Evolutionary conservation across 345 rosid genomes (phyloP).

Genomic region (Kandelia obovata): DNA sequence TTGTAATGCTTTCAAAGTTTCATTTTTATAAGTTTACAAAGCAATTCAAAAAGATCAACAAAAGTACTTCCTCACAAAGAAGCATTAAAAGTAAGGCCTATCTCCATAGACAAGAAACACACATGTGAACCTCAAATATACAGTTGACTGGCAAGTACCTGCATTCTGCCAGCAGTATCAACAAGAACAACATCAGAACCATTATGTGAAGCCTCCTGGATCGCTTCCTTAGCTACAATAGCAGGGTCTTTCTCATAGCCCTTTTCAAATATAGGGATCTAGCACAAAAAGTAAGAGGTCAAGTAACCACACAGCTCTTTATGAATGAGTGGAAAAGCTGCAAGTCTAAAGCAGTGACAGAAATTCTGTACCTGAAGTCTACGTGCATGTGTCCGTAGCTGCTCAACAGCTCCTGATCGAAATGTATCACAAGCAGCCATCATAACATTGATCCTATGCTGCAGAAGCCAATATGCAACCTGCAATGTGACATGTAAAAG

Average conservation of each 20-base stretch:
- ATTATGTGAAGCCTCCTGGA: slow-evolving; percentile 77
- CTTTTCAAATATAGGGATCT: slow-evolving; percentile 97
- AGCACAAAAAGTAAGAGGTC: slow-evolving; percentile 2
- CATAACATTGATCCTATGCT: slow-evolving; percentile 86
- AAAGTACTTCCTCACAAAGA: neutral
- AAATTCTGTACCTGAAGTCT: slow-evolving; percentile 69
- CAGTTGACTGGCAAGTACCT: slow-evolving; percentile 32
- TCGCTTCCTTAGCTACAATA: slow-evolving; percentile 94
- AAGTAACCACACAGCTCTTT: neutral
- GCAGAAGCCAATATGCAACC: slow-evolving; percentile 98
- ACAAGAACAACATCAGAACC: slow-evolving; percentile 97
- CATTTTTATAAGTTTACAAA: neutral
- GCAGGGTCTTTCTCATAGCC: slow-evolving; percentile 99
- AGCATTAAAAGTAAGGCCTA: neutral
- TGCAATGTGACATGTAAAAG: slow-evolving; percentile 22
- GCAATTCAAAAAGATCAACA: neutral
- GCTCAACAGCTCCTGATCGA: slow-evolving; percentile 99
- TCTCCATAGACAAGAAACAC: too few relatives aligned
- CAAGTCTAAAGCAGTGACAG: neutral
- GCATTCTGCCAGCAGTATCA: slow-evolving; percentile 99
- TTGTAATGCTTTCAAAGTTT: neutral
- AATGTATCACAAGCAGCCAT: slow-evolving; percentile 99
- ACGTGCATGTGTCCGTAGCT: slow-evolving; percentile 92
- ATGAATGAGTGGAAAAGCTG: neutral
- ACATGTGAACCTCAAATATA: neutral